These are phyloP conservation scores for Blastocystis sp. DNA, from an alignment of 352 stramenopile species.

Conservation along the genomic window DNA sequence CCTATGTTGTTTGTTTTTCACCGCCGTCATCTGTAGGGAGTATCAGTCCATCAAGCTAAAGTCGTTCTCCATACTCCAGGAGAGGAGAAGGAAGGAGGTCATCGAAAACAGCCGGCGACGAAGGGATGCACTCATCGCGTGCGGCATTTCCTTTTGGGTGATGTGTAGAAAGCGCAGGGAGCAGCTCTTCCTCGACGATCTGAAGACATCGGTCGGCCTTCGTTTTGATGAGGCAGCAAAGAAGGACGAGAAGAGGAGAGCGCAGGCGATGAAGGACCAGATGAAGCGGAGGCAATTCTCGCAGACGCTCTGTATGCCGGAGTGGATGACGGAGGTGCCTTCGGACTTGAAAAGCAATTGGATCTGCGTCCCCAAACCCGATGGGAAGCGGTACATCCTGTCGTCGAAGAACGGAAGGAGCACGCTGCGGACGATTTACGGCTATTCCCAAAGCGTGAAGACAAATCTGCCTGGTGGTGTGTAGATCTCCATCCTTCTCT, in stretches of 20 bases:
- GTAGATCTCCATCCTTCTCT: not conserved
- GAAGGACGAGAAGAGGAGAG: not conserved
- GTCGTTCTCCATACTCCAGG: constrained; percentile 46
- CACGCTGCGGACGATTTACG: constrained; percentile 4
- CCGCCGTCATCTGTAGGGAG: not conserved
- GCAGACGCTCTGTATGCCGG: constrained; percentile 46
- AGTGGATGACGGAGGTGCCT: constrained; percentile 63
- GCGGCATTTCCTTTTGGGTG: not conserved
- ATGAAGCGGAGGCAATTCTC: constrained; percentile 10
- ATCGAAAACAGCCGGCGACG: constrained; percentile 11
- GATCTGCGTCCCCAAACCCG: constrained; percentile 21
- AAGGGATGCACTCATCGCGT: constrained; percentile 24
- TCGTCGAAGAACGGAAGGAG: constrained; percentile 30
- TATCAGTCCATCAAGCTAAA: constrained; percentile 33
- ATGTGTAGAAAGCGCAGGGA: constrained; percentile 46
- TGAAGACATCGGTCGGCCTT: not conserved
- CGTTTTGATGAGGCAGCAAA: not conserved
- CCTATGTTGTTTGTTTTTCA: constrained; percentile 8
- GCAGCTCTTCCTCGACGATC: constrained; percentile 11
- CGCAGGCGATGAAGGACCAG: constrained; percentile 13
- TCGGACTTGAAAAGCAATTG: constrained; percentile 19
- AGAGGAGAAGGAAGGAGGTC: constrained; percentile 20
- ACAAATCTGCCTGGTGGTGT: constrained; percentile 43
- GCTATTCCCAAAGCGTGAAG: constrained; percentile 35
- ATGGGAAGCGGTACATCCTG: constrained; percentile 52